Evolutionary conservation across 768 basidiomycete species (phyloP), one percentile per base, ranked within the genome.

Genomic region (Clavaria fumosa): DNA sequence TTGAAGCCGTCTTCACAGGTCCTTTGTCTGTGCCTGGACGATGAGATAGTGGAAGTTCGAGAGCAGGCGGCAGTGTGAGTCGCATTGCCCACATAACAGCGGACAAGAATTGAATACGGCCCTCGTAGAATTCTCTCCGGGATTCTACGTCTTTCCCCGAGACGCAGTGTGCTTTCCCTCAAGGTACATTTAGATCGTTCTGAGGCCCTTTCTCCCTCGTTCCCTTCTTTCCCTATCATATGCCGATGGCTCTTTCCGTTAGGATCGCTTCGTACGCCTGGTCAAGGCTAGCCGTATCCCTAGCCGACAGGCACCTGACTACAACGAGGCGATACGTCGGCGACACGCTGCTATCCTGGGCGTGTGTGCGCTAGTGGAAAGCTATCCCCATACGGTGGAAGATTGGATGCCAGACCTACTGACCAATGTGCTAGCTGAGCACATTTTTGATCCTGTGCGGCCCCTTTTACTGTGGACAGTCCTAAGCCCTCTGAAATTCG

Each of bases 341-440:
- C 70, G 84, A 17, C 89, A 95, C 55, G 83, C 85, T 18, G 89
- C 89, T 2, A 82, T 97, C 40, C 66, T 97, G 34, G 93, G 93
- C n/a, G 76, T 91, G 31, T 86, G 85, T 45, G 86, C 93, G 4
- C 62, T 97, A 22, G 74, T 97, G 23, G 85, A 91, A 48, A 91
- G 89, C 40, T 93, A 83, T 53, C 93, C 93, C 0, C 95, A 95
- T 58, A 90, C 89, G 2, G 80, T 96, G 10, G 93, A 93, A 50
- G 75, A 77, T 44, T 97, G 90, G 81, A 78, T 93, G 71, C 85
- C 90, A 1, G 74, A 77, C 33, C 66, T 95, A 31, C 59, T 91
- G 43, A 78, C 82, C 26, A 76, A 70, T 42, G 69, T 83, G 14
- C 63, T 90, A 39, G 78, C 76, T 7, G 79, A 83, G 47, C 81